Conservation (phyloP, 1,139 yeast genomes). For the Diutina pseudorugosa region DNA sequence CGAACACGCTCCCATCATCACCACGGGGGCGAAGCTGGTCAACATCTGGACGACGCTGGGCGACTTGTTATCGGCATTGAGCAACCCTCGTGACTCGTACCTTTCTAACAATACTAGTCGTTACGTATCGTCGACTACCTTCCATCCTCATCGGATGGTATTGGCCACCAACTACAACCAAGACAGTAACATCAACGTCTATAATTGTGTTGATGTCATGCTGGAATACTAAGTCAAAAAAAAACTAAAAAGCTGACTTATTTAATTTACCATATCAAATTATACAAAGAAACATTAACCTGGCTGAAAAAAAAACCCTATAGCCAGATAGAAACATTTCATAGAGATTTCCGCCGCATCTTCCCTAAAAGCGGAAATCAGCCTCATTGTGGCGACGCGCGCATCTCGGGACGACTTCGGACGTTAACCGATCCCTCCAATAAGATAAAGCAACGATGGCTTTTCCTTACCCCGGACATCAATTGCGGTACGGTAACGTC, state of each 20-base stretch:
- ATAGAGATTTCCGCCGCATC: background rate
- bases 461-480: no score
- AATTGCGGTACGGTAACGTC: no score
- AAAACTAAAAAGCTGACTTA: no score
- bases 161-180: conserved; percentile 78
- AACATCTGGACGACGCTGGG: conserved; percentile 86
- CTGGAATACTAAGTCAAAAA: no score
- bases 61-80: conserved; percentile 50
- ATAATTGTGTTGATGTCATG: conserved; percentile 18
- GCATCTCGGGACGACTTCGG: background rate
- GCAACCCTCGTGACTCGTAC: conserved; percentile 38
- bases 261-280: no score
- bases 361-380: background rate
- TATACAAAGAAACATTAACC: no score
- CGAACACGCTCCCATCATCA: conserved; percentile 91
- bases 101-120: conserved; percentile 33
- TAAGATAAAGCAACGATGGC: background rate
- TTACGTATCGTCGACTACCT: conserved; percentile 53
- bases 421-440: background rate
- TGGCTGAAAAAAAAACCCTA: no score
- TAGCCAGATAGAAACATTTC: no score
- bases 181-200: conserved; percentile 62
- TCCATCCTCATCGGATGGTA: conserved; percentile 95
- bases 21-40: conserved; percentile 75
- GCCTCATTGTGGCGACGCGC: background rate